A percentile compares a stretch with the other conserved stretches of the same genome.
These are phyloP conservation scores for Colletotrichum noveboracense DNA, from an alignment of 2,329 filamentous ascomycete genomes.

Conservation along the genomic window DNA sequence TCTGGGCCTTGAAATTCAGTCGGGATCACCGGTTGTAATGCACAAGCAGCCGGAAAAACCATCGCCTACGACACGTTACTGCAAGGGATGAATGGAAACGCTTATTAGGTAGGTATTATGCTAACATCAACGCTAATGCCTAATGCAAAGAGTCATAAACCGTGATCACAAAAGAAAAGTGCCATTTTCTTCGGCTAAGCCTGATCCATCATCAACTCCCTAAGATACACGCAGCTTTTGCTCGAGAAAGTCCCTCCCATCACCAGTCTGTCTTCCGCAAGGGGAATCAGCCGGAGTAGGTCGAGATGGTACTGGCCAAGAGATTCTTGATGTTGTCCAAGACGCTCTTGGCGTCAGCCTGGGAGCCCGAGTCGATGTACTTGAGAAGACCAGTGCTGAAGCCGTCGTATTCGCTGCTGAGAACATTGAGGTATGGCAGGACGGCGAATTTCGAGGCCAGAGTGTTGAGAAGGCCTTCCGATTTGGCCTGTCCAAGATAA, in stretches of 20 bases:
- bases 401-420: neutral
- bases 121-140: neutral
- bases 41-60: no score
- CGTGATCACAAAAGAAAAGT: neutral
- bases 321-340: neutral
- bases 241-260: neutral
- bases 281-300: neutral
- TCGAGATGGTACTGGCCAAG: neutral
- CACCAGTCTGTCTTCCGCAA: neutral
- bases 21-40: neutral
- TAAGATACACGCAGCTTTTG: neutral
- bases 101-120: neutral
- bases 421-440: neutral
- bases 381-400: neutral
- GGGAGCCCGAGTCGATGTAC: slow-evolving; percentile 18
- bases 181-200: neutral
- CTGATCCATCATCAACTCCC: neutral
- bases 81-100: neutral
- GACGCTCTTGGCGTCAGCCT: neutral
- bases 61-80: no score
- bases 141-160: neutral
- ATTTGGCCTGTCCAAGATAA: neutral
- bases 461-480: accelerated
- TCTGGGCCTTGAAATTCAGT: neutral
- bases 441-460: neutral